Percentiles rank a stretch among this genome's conserved stretches.
Evolutionary conservation across 257 asterid genomes (phyloP).

Genomic region (Salvia splendens): DNA sequence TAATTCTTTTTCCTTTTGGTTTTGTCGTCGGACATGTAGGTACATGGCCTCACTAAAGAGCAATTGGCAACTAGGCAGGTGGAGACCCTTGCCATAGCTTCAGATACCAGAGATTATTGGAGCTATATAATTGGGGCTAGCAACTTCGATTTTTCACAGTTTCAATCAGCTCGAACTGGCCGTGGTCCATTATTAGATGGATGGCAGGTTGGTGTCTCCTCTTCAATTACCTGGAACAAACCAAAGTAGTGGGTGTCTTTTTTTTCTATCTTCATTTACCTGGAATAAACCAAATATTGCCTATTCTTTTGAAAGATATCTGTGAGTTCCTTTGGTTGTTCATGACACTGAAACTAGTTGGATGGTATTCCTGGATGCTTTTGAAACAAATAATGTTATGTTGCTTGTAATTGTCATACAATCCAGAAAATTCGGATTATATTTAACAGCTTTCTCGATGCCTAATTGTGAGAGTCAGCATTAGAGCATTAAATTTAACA

Average conservation of each 20-base stretch:
- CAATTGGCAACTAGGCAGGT: conserved; percentile 68
- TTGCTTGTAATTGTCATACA: too few species aligned
- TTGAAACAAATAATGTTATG: too few species aligned
- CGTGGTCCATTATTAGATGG: conserved; percentile 84
- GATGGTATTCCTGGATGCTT: too few species aligned
- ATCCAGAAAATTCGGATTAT: too few species aligned
- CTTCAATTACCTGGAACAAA: neutral
- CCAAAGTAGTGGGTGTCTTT: neutral
- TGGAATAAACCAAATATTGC: too few species aligned
- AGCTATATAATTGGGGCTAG: conserved; percentile 71
- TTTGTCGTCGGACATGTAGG: conserved; percentile 42
- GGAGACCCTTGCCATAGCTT: conserved; percentile 72
- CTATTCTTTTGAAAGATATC: too few species aligned
- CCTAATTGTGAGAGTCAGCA: too few species aligned
- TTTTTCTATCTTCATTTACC: neutral
- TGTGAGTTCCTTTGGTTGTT: too few species aligned
- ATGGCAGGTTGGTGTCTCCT: conserved; percentile 75
- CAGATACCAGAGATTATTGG: conserved; percentile 74
- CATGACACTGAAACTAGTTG: too few species aligned
- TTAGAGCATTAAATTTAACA: too few species aligned
- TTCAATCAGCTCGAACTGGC: conserved; percentile 65
- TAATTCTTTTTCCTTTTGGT: neutral
- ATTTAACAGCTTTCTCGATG: too few species aligned
- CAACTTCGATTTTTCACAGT: conserved; percentile 59
- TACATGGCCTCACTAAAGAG: conserved; percentile 66